These are phyloP conservation scores for Boeremia exigua DNA, from an alignment of 2,329 filamentous ascomycete species.

Conservation along the genomic window DNA sequence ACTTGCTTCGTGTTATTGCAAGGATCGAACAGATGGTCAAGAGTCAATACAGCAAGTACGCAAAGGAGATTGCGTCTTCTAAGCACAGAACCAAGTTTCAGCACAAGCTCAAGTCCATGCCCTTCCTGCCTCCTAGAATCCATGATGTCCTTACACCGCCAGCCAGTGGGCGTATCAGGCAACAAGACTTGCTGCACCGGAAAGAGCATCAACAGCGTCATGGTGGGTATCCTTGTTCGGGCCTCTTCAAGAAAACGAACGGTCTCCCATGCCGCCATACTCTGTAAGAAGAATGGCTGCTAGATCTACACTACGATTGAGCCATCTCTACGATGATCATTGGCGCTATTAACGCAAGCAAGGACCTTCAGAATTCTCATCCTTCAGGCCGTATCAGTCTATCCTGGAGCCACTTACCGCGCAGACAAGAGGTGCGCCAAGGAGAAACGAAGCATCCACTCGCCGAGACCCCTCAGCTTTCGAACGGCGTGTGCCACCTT, in stretches of 20 bases:
- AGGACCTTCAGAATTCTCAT: too few relatives aligned
- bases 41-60: slow-evolving; percentile 13
- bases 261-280: slow-evolving; percentile 9
- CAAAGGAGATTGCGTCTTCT: slow-evolving; percentile 16
- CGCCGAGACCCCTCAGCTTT: too few relatives aligned
- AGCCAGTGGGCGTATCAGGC: slow-evolving; percentile 17
- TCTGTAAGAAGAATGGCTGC: too few relatives aligned
- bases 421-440: too few relatives aligned
- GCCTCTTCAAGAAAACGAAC: slow-evolving; percentile 15
- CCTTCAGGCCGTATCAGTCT: too few relatives aligned
- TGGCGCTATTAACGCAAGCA: too few relatives aligned
- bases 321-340: too few relatives aligned
- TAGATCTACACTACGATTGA: too few relatives aligned
- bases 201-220: slow-evolving; percentile 15
- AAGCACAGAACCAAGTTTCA: slow-evolving; percentile 3
- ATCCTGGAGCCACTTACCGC: too few relatives aligned
- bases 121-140: slow-evolving; percentile 15
- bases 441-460: too few relatives aligned
- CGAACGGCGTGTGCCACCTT: too few relatives aligned
- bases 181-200: slow-evolving; percentile 18
- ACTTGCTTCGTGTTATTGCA: slow-evolving; percentile 12
- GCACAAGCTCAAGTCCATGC: slow-evolving; percentile 7
- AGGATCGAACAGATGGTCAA: slow-evolving; percentile 14
- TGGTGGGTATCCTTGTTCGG: slow-evolving; percentile 3
- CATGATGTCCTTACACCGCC: slow-evolving; percentile 17